These are phyloP conservation scores for Ilyonectria destructans DNA, from an alignment of 2,329 filamentous ascomycete species.

Conservation along the genomic window DNA sequence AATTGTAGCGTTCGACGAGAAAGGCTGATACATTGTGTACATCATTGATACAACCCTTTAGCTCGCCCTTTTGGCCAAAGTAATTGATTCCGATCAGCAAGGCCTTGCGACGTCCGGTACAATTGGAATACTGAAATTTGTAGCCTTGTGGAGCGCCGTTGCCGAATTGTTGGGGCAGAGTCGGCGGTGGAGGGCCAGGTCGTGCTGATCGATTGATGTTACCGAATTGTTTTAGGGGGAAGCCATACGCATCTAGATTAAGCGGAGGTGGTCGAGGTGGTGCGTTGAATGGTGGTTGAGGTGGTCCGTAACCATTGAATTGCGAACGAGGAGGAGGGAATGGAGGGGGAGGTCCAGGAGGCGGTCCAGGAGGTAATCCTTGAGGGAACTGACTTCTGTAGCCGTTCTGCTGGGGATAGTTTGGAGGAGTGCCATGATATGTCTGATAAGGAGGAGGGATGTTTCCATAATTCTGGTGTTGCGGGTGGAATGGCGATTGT, in stretches of 20 bases:
- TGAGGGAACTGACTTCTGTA: neutral
- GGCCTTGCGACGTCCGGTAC: conserved; percentile 81
- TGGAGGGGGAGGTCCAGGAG: neutral
- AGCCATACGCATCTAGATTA: conserved; percentile 64
- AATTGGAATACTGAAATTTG: conserved; percentile 84
- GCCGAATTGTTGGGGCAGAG: conserved; percentile 72
- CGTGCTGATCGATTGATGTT: conserved; percentile 48
- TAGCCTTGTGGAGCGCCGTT: conserved; percentile 79
- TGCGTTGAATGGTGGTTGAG: neutral
- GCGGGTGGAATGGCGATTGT: neutral
- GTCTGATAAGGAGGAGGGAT: neutral
- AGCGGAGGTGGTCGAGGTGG: conserved; percentile 56
- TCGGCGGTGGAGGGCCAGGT: conserved; percentile 63
- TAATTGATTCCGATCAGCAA: conserved; percentile 88
- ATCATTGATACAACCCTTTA: conserved; percentile 86
- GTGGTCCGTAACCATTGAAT: neutral
- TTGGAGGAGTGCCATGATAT: neutral
- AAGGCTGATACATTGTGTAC: conserved; percentile 83
- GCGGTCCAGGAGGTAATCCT: neutral
- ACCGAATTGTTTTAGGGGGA: conserved; percentile 55
- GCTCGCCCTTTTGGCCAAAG: conserved; percentile 80
- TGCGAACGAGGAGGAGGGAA: neutral
- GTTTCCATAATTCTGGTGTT: neutral
- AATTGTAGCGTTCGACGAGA: conserved; percentile 77
- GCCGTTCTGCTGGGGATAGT: neutral